Conservation (phyloP, 2,329 filamentous ascomycete species). For the Beauveria australis region DNA sequence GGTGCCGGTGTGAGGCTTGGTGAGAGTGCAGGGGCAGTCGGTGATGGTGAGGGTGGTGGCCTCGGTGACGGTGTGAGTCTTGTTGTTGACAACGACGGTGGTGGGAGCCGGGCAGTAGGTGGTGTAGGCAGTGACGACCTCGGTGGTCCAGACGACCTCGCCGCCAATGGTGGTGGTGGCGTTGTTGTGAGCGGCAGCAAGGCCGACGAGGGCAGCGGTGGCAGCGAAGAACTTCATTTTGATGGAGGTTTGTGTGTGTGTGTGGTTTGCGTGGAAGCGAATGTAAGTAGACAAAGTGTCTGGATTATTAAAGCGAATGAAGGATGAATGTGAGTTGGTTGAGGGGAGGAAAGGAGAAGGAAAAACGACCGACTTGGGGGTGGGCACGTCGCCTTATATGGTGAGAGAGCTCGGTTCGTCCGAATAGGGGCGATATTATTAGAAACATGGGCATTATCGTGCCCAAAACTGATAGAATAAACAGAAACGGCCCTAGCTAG, state of each 20-base stretch:
- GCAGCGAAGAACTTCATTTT: conserved; percentile 58
- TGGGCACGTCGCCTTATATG: conserved; percentile 8
- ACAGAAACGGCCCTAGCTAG: background rate
- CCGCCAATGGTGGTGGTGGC: background rate
- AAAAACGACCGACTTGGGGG: background rate
- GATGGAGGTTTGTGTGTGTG: conserved; percentile 25
- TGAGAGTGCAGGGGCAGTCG: conserved; percentile 63
- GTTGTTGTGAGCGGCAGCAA: conserved; percentile 38
- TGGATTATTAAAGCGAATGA: conserved; percentile 4
- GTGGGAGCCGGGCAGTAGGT: conserved; percentile 67
- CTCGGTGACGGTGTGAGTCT: conserved; percentile 60
- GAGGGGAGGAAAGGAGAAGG: background rate
- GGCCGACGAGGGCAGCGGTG: conserved; percentile 36
- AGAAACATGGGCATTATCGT: conserved; percentile 1
- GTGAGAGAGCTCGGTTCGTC: background rate
- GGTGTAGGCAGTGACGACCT: conserved; percentile 57
- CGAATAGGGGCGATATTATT: conserved; percentile 4
- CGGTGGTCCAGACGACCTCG: conserved; percentile 44
- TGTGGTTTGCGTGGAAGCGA: conserved; percentile 4
- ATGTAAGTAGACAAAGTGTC: conserved; percentile 7
- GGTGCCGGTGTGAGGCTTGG: conserved; percentile 47
- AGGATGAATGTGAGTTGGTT: conserved; percentile 7
- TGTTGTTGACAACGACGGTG: conserved; percentile 51
- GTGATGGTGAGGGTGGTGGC: conserved; percentile 63
- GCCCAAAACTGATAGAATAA: background rate